Conservation (phyloP, 306 rosid genomes). For the Prinsepia uniflora region DNA sequence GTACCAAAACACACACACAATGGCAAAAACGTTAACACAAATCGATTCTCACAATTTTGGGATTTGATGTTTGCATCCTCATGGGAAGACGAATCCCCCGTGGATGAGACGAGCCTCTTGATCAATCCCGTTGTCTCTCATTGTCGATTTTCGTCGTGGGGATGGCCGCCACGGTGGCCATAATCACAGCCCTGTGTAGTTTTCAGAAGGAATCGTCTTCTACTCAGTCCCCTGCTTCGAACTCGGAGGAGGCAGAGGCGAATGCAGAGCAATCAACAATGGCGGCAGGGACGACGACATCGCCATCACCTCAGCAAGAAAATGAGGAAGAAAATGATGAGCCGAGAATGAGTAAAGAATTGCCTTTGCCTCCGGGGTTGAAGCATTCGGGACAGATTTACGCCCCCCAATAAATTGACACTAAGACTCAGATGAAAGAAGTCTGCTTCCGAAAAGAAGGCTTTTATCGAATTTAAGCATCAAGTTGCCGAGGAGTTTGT, state of each 20-base stretch:
- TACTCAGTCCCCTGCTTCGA: conserved; percentile 7
- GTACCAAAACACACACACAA: neutral
- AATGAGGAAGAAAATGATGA: neutral
- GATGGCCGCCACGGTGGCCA: conserved; percentile 50
- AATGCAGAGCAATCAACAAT: neutral
- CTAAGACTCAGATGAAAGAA: conserved; percentile 23
- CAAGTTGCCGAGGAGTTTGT: conserved; percentile 50
- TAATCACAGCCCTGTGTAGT: conserved; percentile 52
- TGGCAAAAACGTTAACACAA: conserved; percentile 3
- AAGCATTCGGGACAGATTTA: conserved; percentile 11
- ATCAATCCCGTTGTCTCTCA: conserved; percentile 45
- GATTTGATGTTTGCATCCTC: conserved; percentile 20
- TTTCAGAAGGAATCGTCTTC: conserved; percentile 25
- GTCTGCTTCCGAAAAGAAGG: conserved; percentile 50
- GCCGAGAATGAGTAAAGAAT: conserved; percentile 25
- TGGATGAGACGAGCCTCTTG: conserved; percentile 29
- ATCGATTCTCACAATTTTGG: conserved; percentile 3
- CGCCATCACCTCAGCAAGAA: conserved; percentile 14
- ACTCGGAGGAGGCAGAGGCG: neutral
- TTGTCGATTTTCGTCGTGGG: conserved; percentile 40
- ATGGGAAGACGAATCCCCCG: conserved; percentile 71
- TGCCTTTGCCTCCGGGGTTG: conserved; percentile 64
- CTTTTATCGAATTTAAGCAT: conserved; percentile 37
- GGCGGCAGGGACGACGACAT: neutral
- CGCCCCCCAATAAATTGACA: neutral